phyloP scores from a whole-genome alignment of 768 basidiomycete genomes.

The Leccinellum luteum region DNA sequence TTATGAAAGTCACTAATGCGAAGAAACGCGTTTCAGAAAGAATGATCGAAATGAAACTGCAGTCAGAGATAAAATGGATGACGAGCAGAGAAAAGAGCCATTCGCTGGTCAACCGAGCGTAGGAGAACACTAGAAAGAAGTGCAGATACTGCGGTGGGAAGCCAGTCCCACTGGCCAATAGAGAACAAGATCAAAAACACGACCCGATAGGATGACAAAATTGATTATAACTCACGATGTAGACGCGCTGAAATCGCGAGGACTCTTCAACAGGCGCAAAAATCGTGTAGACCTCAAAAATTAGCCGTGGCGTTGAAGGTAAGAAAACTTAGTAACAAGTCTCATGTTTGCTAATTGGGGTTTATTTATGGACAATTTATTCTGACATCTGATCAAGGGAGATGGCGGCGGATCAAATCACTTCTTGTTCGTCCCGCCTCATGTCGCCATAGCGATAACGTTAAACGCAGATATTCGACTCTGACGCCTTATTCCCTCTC shows the following conservation, averaged over 20 bases:
- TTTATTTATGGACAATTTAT: not conserved
- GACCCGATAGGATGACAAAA: not conserved
- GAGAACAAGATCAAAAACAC: not conserved
- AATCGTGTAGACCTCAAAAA: not conserved
- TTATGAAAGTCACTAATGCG: conserved; percentile 1
- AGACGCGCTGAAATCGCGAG: conserved; percentile 7
- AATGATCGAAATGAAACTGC: conserved; percentile 1
- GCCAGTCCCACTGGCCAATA: conserved; percentile 14
- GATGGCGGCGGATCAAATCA: not conserved
- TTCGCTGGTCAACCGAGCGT: conserved; percentile 18
- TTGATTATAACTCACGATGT: conserved; percentile 6
- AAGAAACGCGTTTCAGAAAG: conserved; percentile 10
- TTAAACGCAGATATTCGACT: not conserved
- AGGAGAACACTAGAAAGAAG: conserved; percentile 1
- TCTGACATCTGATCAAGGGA: no score
- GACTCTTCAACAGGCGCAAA: conserved; percentile 2
- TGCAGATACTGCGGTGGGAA: conserved; percentile 9
- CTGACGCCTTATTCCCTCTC: not conserved
- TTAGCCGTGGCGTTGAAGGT: not conserved
- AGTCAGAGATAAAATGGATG: conserved; percentile 13
- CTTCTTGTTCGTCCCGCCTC: not conserved
- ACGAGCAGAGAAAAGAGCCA: conserved; percentile 21
- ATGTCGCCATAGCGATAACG: not conserved
- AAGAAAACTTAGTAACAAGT: not conserved
- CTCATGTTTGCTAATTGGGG: no score